phyloP scores from a whole-genome alignment of 495 filamentous ascomycete genomes.

The Aspergillus sclerotiicarbonarius region DNA sequence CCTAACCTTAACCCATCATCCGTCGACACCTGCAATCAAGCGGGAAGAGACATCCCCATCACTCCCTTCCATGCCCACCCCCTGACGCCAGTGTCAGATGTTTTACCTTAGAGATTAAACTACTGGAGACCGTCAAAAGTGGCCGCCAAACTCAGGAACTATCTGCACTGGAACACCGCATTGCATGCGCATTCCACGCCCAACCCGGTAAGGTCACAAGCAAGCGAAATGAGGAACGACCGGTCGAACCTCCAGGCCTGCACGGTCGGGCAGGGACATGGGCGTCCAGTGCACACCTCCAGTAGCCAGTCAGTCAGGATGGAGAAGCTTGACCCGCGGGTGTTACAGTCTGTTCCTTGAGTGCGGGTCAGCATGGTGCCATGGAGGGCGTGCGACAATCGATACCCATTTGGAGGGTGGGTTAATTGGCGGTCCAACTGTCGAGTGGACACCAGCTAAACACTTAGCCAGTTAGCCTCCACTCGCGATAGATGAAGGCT shows the following conservation, averaged over 20 bases:
- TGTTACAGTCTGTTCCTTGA: not conserved
- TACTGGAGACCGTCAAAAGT: not conserved
- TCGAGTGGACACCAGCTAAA: not conserved
- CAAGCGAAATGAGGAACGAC: slow-evolving; percentile 5
- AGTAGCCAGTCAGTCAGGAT: not conserved
- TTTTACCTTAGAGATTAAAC: slow-evolving; percentile 1
- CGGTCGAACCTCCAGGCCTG: not conserved
- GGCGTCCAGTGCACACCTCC: not conserved
- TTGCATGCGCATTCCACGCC: not conserved
- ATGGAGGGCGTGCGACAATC: not conserved
- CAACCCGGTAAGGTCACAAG: not conserved
- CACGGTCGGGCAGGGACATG: slow-evolving; percentile 1
- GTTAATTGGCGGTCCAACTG: not conserved
- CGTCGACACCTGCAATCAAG: not conserved
- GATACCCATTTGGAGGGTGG: not conserved
- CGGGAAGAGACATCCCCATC: too few species aligned
- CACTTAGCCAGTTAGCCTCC: not conserved
- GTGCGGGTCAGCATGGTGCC: not conserved
- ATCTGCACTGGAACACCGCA: not conserved
- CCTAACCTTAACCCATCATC: slow-evolving; percentile 1
- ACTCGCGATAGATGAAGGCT: not conserved
- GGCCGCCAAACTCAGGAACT: not conserved
- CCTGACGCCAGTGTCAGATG: slow-evolving; percentile 1
- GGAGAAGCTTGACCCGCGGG: slow-evolving; percentile 14
- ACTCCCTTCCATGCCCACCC: not conserved